Evolutionary conservation across 2,329 filamentous ascomycete species (phyloP), one percentile per base, ranked within the genome.

Genomic region (Sclerotinia sclerotiorum): DNA sequence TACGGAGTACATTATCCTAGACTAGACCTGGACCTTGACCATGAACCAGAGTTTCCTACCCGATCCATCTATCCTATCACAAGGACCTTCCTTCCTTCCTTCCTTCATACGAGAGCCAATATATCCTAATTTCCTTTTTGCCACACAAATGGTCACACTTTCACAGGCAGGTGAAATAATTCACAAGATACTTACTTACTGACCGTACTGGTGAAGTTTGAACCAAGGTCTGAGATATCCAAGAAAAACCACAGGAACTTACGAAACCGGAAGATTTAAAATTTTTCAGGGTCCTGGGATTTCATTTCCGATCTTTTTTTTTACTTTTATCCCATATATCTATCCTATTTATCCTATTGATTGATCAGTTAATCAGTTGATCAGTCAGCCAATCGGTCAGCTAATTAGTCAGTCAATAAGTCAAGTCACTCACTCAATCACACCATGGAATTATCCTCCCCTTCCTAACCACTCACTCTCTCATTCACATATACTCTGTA

Each of bases 221-320:
- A n/a, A 35, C 35, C 35, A 35, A 35, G 35, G 8, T 35, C 32
- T 32, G n/a, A n/a, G 52, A 55, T 55, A n/a, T 17, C 27, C 52
- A n/a, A 56, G 54, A 39, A 56, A 56, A n/a, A 35, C 52, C 54
- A 56, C n/a, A 21, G 29, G 29, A n/a, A n/a, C 54, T 56, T 39
- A 15, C 21, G 54, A 56, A 39, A 39, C n/a, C 29, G 32, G 29
- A 21, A n/a, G 7, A 32, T n/a, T 56, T 24, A 35, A n/a, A 35
- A 10, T 1, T 35, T 35, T 56, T n/a, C 35, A n/a, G 54, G 54
- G 54, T 56, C 54, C 54, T 56, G 54, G 29, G 54, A 56, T 35
- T n/a, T 56, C 54, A 35, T 56, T 42, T 42, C 13, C 7, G 35
- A 35, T 35, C n/a, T n/a, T n/a, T n/a, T n/a, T n/a, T n/a, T n/a